These are phyloP conservation scores for Russula ochroleuca DNA, from an alignment of 768 basidiomycete species.

Conservation along the genomic window DNA sequence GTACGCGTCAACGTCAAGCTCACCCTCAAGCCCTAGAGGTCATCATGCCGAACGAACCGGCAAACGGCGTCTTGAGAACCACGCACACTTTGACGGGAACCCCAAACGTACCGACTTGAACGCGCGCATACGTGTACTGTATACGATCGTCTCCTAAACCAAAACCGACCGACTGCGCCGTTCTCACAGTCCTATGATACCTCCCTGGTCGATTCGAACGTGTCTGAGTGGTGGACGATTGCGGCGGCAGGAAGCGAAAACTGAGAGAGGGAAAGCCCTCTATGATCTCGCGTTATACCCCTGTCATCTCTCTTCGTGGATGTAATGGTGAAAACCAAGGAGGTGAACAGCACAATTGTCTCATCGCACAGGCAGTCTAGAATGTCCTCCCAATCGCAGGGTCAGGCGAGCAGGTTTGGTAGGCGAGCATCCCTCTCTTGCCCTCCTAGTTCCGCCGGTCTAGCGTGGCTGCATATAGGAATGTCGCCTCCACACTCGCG, in stretches of 20 bases:
- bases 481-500: not conserved
- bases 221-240: no score
- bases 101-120: not conserved
- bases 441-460: no score
- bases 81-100: not conserved
- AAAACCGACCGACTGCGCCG: no score
- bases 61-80: conserved; percentile 6
- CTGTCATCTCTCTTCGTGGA: no score
- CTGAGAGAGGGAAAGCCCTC: no score
- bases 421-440: not conserved
- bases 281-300: no score
- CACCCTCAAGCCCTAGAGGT: not conserved
- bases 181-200: no score
- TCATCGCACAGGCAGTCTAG: not conserved
- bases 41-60: not conserved
- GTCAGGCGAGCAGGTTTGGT: not conserved
- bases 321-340: no score
- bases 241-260: no score
- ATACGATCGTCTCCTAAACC: not conserved
- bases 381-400: not conserved
- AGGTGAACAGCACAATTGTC: conserved; percentile 5
- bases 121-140: not conserved
- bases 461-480: not conserved
- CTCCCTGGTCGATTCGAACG: no score
- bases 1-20: not conserved